Conservation (phyloP, 306 rosid species). For the Rosa chinensis region DNA sequence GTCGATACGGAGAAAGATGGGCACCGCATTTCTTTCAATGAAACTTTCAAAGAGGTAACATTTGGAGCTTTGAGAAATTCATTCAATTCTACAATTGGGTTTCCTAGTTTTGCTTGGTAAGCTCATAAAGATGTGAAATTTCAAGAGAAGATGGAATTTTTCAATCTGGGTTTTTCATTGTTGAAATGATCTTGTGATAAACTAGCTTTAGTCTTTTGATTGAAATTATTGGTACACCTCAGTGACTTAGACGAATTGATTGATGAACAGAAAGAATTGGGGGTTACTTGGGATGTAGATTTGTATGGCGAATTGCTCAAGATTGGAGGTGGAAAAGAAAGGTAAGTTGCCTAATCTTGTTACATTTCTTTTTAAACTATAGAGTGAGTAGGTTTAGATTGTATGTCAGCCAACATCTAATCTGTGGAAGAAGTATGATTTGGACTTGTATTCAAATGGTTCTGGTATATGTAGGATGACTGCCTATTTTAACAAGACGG, state of each 20-base stretch:
- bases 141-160: neutral
- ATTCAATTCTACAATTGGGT: neutral
- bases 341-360: slow-evolving; percentile 35
- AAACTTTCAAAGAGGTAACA: slow-evolving; percentile 83
- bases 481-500: slow-evolving; percentile 80
- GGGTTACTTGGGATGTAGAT: slow-evolving; percentile 91
- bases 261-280: slow-evolving; percentile 67
- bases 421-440: neutral
- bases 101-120: slow-evolving; percentile 5
- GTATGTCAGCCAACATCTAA: neutral
- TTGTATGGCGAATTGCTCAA: slow-evolving; percentile 94
- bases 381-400: neutral
- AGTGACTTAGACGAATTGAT: slow-evolving; percentile 18
- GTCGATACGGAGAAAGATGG: slow-evolving; percentile 98
- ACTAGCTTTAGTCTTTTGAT: neutral
- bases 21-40: slow-evolving; percentile 87
- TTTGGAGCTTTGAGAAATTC: slow-evolving; percentile 4
- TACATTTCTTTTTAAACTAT: neutral
- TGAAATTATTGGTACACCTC: neutral
- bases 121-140: neutral
- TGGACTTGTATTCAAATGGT: slow-evolving; percentile 7
- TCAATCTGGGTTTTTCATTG: neutral
- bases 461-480: slow-evolving; percentile 65
- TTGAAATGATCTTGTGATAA: slow-evolving; percentile 4
- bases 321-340: slow-evolving; percentile 99